phyloP scores from a whole-genome alignment of 179 eudicot genomes.

The Nepenthes alata region DNA sequence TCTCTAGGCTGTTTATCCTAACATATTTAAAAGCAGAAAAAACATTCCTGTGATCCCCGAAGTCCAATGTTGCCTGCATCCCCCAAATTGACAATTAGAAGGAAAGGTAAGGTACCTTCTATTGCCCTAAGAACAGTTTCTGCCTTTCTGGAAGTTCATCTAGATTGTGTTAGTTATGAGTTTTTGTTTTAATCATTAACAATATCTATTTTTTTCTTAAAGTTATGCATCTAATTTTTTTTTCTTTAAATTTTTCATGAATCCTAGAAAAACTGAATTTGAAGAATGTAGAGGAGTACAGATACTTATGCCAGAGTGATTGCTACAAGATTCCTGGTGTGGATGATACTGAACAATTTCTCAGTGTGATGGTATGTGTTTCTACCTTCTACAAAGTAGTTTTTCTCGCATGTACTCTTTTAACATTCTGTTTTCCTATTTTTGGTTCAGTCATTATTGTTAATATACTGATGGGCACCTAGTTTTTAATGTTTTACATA shows the following conservation, averaged over 20 bases:
- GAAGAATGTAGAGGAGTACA: constrained; percentile 55
- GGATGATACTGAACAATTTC: constrained; percentile 90
- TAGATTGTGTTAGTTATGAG: too few relatives aligned
- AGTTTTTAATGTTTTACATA: constrained; percentile 14
- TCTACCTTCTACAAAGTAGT: constrained; percentile 3
- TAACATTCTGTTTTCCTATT: not conserved
- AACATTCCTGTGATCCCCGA: too few relatives aligned
- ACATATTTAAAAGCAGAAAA: too few relatives aligned
- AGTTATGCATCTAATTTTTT: not conserved
- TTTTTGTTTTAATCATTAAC: too few relatives aligned
- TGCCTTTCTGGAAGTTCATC: too few relatives aligned
- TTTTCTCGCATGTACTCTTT: not conserved
- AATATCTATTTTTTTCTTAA: not conserved
- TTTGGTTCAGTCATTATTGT: not conserved
- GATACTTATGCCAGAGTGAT: constrained; percentile 69
- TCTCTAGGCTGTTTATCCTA: too few relatives aligned
- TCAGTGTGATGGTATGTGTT: constrained; percentile 49
- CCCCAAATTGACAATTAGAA: too few relatives aligned
- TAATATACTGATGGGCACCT: not conserved
- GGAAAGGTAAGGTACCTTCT: too few relatives aligned
- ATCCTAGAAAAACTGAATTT: constrained; percentile 73
- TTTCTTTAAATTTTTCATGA: not conserved
- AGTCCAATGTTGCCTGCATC: too few relatives aligned
- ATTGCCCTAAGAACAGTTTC: too few relatives aligned
- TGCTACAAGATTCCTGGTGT: constrained; percentile 72